Conservation (phyloP, 768 basidiomycete genomes). For the Lactifluus volemus region DNA sequence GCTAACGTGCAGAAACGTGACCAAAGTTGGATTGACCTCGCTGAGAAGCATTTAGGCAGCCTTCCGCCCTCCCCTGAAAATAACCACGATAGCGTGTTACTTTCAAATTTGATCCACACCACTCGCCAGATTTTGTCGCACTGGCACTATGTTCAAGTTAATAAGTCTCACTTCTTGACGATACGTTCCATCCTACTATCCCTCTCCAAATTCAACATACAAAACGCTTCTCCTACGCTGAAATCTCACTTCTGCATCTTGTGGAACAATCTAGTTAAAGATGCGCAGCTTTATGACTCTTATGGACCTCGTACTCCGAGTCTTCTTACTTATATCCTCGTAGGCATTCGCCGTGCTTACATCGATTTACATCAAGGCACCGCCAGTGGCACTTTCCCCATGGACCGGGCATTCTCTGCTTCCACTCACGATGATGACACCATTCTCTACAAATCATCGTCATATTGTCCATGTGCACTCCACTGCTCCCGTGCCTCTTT, state of each 20-base stretch:
- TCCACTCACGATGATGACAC: no score
- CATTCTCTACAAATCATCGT: no score
- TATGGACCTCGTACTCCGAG: no score
- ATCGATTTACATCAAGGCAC: no score
- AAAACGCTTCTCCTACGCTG: neutral
- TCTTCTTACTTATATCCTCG: no score
- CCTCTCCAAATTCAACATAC: neutral
- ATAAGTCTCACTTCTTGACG: neutral
- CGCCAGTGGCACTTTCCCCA: no score
- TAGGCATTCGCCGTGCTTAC: no score
- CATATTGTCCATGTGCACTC: no score
- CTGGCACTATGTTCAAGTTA: no score
- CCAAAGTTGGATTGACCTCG: neutral
- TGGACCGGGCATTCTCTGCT: no score
- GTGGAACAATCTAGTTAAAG: neutral
- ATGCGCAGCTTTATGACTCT: no score
- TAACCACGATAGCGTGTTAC: neutral
- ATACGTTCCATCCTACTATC: neutral
- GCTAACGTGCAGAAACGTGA: neutral
- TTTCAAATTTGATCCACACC: neutral
- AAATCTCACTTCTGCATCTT: neutral
- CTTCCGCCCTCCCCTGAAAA: neutral
- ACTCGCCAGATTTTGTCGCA: neutral
- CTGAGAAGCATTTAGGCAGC: neutral
- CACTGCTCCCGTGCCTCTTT: no score